Conservation (phyloP, 2,329 filamentous ascomycete species). For the Fusarium caatingaense region DNA sequence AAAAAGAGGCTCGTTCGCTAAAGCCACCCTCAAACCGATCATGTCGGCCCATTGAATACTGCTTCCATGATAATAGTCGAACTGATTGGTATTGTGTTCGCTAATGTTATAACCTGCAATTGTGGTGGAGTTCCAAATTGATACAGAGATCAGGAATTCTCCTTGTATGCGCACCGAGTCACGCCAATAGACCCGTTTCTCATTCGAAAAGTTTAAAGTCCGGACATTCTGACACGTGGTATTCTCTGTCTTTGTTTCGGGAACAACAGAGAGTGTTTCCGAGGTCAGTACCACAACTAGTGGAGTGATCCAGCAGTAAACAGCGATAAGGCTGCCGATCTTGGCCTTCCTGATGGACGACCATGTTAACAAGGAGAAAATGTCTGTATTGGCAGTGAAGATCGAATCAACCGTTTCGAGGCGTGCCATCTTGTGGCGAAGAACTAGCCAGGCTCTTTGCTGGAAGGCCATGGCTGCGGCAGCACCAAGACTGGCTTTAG, state of each 20-base stretch:
- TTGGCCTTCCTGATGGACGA: not conserved
- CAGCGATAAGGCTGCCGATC: not conserved
- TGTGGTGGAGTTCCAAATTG: not conserved
- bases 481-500: slow-evolving; percentile 6
- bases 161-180: not conserved
- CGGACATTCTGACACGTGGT: not conserved
- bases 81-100: no score
- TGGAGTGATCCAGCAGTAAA: not conserved
- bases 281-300: not conserved
- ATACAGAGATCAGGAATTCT: not conserved
- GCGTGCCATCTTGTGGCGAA: not conserved
- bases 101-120: no score
- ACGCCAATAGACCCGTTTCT: not conserved
- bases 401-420: slow-evolving; percentile 3
- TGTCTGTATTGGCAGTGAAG: slow-evolving; percentile 12
- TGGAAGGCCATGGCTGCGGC: not conserved
- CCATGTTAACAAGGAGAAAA: not conserved
- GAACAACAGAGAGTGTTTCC: not conserved
- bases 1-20: not conserved
- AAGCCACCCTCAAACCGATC: no score
- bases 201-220: slow-evolving; percentile 16
- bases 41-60: no score
- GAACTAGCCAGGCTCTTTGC: not conserved
- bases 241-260: fast-evolving
- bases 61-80: no score